Percentiles rank a stretch among this genome's conserved stretches.
These are phyloP conservation scores for Litchi chinensis DNA, from an alignment of 345 rosid species.

Conservation along the genomic window DNA sequence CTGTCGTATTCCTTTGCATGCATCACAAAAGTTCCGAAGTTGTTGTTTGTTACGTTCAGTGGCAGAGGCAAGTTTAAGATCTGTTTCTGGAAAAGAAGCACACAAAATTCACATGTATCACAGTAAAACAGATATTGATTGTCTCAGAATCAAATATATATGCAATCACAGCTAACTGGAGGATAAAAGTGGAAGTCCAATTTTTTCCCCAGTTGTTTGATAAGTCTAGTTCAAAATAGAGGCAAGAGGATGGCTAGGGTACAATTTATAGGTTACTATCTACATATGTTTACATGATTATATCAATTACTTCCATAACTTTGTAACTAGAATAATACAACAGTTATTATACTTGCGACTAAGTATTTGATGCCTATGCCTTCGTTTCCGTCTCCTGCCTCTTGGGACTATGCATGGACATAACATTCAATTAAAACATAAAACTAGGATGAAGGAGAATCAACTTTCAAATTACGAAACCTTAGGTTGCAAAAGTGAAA, in stretches of 20 bases:
- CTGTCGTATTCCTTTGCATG: slow-evolving; percentile 96
- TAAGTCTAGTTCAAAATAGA: slow-evolving; percentile 21
- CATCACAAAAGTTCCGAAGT: slow-evolving; percentile 83
- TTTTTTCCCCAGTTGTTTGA: neutral
- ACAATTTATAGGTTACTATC: slow-evolving; percentile 13
- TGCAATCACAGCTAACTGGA: neutral
- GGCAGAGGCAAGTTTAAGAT: slow-evolving; percentile 71
- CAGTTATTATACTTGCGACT: slow-evolving; percentile 71
- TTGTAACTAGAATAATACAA: slow-evolving; percentile 15
- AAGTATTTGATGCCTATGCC: slow-evolving; percentile 66
- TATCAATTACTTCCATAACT: slow-evolving; percentile 1
- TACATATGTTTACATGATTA: neutral
- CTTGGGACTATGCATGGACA: slow-evolving; percentile 73
- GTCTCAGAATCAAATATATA: slow-evolving; percentile 5
- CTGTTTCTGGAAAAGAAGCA: slow-evolving; percentile 61
- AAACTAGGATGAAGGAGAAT: slow-evolving; percentile 22
- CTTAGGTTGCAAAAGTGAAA: slow-evolving; percentile 8
- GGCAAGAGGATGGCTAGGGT: slow-evolving; percentile 38
- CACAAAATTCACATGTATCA: slow-evolving; percentile 4
- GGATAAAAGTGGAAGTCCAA: neutral
- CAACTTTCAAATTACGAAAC: slow-evolving; percentile 20
- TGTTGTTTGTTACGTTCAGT: slow-evolving; percentile 75
- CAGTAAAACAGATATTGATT: slow-evolving; percentile 8
- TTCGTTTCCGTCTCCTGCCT: slow-evolving; percentile 75
- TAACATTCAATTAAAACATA: slow-evolving; percentile 46